Base-by-base conservation (phyloP, 2,329 filamentous ascomycete species). In the Xylaria sp. region DNA sequence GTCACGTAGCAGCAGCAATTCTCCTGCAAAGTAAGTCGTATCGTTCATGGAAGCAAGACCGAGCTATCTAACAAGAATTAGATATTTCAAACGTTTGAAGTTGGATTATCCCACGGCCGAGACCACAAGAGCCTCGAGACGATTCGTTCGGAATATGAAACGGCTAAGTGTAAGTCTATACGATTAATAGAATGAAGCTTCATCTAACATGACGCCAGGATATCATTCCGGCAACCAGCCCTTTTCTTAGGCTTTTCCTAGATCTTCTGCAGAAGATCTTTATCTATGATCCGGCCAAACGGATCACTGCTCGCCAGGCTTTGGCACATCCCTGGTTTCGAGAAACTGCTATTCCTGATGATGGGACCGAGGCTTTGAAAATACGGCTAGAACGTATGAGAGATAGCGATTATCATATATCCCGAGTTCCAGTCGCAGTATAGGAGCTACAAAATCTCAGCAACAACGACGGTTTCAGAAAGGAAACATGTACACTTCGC, bases 141-240 rank as follows among this genome's bases (percentile, higher is more conserved):
- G 88, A 74, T 92, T 91, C 74, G 90, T 92, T 13, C 89, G 89
- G 78, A 89, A 88, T n/a, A 92, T 92, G 90, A 92, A 91, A 78
- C 84, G 84, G 64, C 80, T 92, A 33, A 83, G 86, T 68, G 89
- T 92, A 81, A 72, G 87, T 80, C 17, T 11, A 4, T 53, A 31
- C 13, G 2, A 36, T 20, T 23, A 23, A 11, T 4, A 2, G n/a
- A 9, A 20, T 40, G 13, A 20, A 57, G 4, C 6, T 36, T 15
- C 23, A 58, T 73, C 67, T 81, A 63, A 76, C 65, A 23, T 54
- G 23, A n/a, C 44, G 42, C 20, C 46, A 91, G 89, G 88, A 91
- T 69, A 90, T 91, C 61, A 90, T 91, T 48, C 89, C 89, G 0
- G 81, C 82, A 5, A 88, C 82, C 71, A 89, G 81, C 68, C 82